These are phyloP conservation scores for Xylariomycetidae sp. DNA, from an alignment of 2,329 filamentous ascomycete genomes.

Conservation along the genomic window DNA sequence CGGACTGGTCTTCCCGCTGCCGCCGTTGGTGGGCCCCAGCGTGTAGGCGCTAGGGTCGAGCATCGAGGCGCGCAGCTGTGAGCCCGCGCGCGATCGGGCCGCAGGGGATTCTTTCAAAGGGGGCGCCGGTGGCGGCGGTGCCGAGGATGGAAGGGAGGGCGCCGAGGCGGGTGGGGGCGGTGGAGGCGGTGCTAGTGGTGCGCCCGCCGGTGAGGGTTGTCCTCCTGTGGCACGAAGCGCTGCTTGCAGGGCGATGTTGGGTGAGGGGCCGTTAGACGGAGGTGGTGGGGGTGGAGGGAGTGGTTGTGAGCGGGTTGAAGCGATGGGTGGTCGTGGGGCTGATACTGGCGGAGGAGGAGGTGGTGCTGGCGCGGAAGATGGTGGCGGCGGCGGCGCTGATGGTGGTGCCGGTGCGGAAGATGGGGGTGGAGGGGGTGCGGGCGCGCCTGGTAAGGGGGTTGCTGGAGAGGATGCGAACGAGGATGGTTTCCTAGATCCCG, in stretches of 20 bases:
- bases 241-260: constrained; percentile 36
- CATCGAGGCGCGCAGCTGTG: constrained; percentile 55
- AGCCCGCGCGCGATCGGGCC: constrained; percentile 34
- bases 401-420: constrained; percentile 36
- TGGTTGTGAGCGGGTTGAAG: constrained; percentile 28
- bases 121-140: constrained; percentile 22
- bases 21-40: constrained; percentile 56
- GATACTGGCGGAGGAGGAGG: constrained; percentile 26
- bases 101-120: constrained; percentile 4
- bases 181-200: constrained; percentile 30
- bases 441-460: constrained; percentile 26
- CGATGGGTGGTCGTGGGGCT: constrained; percentile 30
- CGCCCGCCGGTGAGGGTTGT: constrained; percentile 29
- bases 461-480: constrained; percentile 21
- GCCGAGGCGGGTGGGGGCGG: constrained; percentile 36
- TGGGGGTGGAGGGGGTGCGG: constrained; percentile 30
- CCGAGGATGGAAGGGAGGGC: constrained; percentile 36
- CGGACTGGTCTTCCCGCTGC: constrained; percentile 41
- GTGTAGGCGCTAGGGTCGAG: constrained; percentile 76
- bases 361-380: constrained; percentile 35
- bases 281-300: constrained; percentile 32
- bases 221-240: constrained; percentile 32
- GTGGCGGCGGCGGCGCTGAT: constrained; percentile 41
- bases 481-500: constrained; percentile 55
- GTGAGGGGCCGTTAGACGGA: constrained; percentile 19